phyloP scores from a whole-genome alignment of 805 yeast genomes.

The baker's yeast (Saccharomyces cerevisiae) region DNA sequence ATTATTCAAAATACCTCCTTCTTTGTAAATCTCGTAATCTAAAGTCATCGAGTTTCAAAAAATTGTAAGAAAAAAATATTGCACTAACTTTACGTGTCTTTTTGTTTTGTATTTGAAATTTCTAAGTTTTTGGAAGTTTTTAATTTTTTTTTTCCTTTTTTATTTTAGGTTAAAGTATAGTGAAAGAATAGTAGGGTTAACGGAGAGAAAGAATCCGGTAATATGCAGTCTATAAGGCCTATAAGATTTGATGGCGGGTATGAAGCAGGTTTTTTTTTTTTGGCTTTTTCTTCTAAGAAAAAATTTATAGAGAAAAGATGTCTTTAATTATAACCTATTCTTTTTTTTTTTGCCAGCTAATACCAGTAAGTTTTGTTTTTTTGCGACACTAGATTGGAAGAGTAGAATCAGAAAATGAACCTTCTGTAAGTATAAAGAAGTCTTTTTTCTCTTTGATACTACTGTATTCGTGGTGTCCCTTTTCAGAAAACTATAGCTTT shows the following conservation, averaged over 20 bases:
- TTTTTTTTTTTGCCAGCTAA: not conserved
- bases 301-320: not conserved
- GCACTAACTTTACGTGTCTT: not conserved
- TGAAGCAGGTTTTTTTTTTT: not conserved
- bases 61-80: not conserved
- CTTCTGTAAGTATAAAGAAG: not conserved
- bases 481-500: not conserved
- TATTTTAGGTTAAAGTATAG: not conserved
- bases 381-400: not conserved
- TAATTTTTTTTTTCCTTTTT: not conserved
- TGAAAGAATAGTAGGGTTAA: not conserved
- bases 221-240: not conserved
- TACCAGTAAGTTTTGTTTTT: not conserved
- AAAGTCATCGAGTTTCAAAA: conserved; percentile 13
- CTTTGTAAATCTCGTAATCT: conserved; percentile 36
- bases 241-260: not conserved
- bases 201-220: not conserved
- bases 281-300: not conserved
- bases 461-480: not conserved
- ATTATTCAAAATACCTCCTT: conserved; percentile 46
- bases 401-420: not conserved
- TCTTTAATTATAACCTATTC: not conserved
- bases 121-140: not conserved
- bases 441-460: not conserved
- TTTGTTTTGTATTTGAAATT: not conserved